A percentile compares a stretch with the other conserved stretches of the same genome.
These are phyloP conservation scores for Chlorella variabilis DNA, from an alignment of 163 green algal genomes.

Conservation along the genomic window DNA sequence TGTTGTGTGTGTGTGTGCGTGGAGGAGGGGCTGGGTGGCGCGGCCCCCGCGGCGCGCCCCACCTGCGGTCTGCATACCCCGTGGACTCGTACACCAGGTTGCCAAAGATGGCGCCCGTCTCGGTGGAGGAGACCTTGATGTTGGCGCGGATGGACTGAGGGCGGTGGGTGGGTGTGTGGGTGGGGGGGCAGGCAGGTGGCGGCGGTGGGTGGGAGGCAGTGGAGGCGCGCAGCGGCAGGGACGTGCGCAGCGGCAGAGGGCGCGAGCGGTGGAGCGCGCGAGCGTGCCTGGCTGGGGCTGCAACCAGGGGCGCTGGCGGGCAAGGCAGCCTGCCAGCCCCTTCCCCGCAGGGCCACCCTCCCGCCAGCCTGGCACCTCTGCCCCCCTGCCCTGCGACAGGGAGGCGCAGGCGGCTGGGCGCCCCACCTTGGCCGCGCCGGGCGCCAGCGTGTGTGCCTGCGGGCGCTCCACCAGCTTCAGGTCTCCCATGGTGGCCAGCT, in stretches of 20 bases:
- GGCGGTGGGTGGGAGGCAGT: neutral
- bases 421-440: conserved; percentile 53
- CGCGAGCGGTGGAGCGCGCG: no score
- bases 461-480: conserved; percentile 98
- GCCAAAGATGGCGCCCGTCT: conserved; percentile 99
- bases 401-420: no score
- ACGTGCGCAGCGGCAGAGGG: neutral
- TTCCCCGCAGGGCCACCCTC: no score
- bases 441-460: conserved; percentile 91
- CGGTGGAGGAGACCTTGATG: conserved; percentile 95
- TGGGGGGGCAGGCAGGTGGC: neutral
- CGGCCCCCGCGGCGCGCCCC: neutral
- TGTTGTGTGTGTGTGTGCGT: no score
- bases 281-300: no score
- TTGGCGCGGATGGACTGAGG: conserved; percentile 85
- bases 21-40: neutral
- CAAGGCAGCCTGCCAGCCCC: no score
- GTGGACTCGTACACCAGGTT: conserved; percentile 98
- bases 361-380: no score
- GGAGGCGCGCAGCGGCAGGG: neutral
- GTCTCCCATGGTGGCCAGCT: conserved; percentile 99
- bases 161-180: neutral
- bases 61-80: conserved; percentile 76
- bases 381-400: no score
- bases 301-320: no score